phyloP scores from a whole-genome alignment of 2,329 filamentous ascomycete species.

The Penicillium glabrum region DNA sequence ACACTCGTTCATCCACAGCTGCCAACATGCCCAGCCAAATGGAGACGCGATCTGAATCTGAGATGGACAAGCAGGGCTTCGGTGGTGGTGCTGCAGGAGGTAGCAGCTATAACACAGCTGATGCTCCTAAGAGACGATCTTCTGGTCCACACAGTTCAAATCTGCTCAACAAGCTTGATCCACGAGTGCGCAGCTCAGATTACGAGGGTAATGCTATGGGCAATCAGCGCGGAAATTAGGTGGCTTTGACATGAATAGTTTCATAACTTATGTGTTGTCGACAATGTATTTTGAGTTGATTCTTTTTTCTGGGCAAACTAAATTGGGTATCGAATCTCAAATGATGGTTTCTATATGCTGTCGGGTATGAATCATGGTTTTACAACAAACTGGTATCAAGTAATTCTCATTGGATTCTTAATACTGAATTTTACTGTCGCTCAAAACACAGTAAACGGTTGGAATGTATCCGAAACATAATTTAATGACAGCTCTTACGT shows the following conservation, averaged over 20 bases:
- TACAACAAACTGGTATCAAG: too few species aligned
- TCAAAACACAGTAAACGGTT: too few species aligned
- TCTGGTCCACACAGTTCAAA: slow-evolving; percentile 47
- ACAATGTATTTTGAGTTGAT: not conserved
- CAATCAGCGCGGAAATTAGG: slow-evolving; percentile 17
- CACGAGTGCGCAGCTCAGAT: slow-evolving; percentile 14
- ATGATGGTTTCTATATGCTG: not conserved
- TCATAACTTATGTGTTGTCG: not conserved
- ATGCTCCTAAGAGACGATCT: slow-evolving; percentile 9
- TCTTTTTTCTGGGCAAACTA: not conserved
- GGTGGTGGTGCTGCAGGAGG: slow-evolving; percentile 11
- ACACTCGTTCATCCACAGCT: slow-evolving; percentile 29
- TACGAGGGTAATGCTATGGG: slow-evolving; percentile 4
- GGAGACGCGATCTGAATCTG: slow-evolving; percentile 57
- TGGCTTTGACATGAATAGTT: not conserved
- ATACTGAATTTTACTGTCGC: too few species aligned
- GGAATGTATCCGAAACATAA: too few species aligned
- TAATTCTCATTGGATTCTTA: too few species aligned
- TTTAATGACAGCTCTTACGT: too few species aligned
- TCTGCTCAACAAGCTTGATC: slow-evolving; percentile 45
- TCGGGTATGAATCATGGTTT: not conserved
- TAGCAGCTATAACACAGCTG: slow-evolving; percentile 15
- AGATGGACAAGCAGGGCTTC: slow-evolving; percentile 35
- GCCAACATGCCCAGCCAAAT: slow-evolving; percentile 49
- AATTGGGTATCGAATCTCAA: not conserved